phyloP scores from a whole-genome alignment of 352 stramenopile species.

The Globisporangium camurandrum region DNA sequence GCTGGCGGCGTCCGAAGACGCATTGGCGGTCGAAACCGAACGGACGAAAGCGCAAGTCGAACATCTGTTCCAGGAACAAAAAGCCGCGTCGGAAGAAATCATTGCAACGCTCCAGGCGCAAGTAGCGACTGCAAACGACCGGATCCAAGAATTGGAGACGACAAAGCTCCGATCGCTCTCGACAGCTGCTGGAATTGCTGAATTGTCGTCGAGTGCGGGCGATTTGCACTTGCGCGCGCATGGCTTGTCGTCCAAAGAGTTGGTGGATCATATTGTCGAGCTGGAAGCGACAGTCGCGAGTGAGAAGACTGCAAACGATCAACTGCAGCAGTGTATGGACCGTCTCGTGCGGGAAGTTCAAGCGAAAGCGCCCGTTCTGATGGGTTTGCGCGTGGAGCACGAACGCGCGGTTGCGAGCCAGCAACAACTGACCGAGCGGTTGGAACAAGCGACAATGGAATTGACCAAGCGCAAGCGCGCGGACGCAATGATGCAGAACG shows the following conservation, averaged over 20 bases:
- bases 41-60: constrained; percentile 62
- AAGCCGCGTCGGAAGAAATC: constrained; percentile 37
- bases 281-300: constrained; percentile 77
- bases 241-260: constrained; percentile 77
- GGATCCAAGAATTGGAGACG: constrained; percentile 49
- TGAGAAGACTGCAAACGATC: constrained; percentile 80
- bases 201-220: constrained; percentile 51
- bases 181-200: constrained; percentile 37
- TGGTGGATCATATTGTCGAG: constrained; percentile 86
- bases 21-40: constrained; percentile 50
- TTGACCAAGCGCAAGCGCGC: constrained; percentile 64
- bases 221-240: constrained; percentile 60
- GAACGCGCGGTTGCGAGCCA: constrained; percentile 83
- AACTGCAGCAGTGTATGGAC: constrained; percentile 87
- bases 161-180: constrained; percentile 54
- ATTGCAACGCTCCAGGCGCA: constrained; percentile 53
- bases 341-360: constrained; percentile 91
- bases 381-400: constrained; percentile 86
- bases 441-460: constrained; percentile 59
- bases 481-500: constrained; percentile 52
- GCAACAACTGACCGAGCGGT: constrained; percentile 58
- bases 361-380: constrained; percentile 86
- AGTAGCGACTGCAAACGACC: constrained; percentile 40
- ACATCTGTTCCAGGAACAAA: constrained; percentile 68
- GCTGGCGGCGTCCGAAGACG: constrained; percentile 52